phyloP scores from a whole-genome alignment of 768 basidiomycete genomes.

The Xerocomellus amylosporus region DNA sequence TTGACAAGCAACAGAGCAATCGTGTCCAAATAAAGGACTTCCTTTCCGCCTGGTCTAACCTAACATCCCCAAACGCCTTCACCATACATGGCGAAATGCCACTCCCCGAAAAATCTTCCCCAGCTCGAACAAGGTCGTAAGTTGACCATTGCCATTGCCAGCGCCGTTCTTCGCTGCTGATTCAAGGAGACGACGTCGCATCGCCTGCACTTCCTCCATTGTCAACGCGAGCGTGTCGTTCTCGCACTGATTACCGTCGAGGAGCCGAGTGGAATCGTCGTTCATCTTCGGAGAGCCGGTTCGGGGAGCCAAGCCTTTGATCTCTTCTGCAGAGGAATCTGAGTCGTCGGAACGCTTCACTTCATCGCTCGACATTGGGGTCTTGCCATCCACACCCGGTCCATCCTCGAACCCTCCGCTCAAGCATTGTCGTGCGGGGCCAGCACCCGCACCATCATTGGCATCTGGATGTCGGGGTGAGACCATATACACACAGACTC shows the following conservation, averaged over 20 bases:
- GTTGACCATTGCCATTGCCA: constrained; percentile 3
- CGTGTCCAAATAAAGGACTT: not conserved
- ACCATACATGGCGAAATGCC: constrained; percentile 27
- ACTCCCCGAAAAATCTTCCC: constrained; percentile 22
- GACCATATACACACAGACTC: constrained; percentile 16
- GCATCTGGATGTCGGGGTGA: constrained; percentile 8
- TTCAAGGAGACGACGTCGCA: constrained; percentile 15
- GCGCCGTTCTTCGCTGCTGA: not conserved
- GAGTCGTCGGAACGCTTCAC: not conserved
- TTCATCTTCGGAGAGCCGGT: not conserved
- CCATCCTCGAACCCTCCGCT: not conserved
- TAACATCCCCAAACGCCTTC: not conserved
- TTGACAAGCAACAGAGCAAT: not conserved
- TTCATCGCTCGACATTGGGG: not conserved
- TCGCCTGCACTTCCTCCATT: constrained; percentile 14
- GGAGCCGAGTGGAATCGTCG: not conserved
- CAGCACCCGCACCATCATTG: not conserved
- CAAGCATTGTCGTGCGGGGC: not conserved
- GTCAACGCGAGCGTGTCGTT: constrained; percentile 17
- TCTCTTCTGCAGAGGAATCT: not conserved
- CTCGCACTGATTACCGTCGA: not conserved
- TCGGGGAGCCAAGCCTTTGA: not conserved
- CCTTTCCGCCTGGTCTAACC: not conserved
- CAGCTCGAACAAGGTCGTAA: constrained; percentile 21
- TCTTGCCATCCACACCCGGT: not conserved